These are phyloP conservation scores for Tilletia horrida DNA, from an alignment of 1,284 basidiomycete species.

Conservation along the genomic window DNA sequence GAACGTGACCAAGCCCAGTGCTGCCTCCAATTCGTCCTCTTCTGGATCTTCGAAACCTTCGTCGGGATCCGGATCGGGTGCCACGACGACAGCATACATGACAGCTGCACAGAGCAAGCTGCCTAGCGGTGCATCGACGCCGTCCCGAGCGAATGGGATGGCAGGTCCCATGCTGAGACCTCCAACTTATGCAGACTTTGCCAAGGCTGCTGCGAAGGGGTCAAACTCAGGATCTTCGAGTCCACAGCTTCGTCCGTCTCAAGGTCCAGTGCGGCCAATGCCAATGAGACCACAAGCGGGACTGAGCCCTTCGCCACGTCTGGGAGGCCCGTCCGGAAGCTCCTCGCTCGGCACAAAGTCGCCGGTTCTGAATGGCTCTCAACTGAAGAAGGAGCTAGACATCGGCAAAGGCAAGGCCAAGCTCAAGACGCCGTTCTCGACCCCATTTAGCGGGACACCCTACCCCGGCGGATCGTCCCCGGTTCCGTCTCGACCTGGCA, in stretches of 20 bases:
- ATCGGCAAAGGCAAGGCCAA: conserved; percentile 6
- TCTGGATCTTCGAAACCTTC: no score
- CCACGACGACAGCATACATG: conserved; percentile 2
- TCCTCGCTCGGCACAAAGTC: not conserved
- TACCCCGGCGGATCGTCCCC: not conserved
- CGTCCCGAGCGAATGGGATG: not conserved
- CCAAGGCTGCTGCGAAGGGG: not conserved
- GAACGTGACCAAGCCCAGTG: not conserved
- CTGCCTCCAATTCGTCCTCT: not conserved
- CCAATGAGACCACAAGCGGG: not conserved
- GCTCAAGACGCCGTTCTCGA: not conserved
- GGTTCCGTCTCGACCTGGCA: conserved; percentile 11
- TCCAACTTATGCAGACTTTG: conserved; percentile 7
- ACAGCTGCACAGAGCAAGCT: not conserved
- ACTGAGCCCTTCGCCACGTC: no score
- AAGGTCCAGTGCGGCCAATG: not conserved
- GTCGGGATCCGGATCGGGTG: conserved; percentile 7
- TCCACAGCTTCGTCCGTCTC: not conserved
- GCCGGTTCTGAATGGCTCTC: not conserved
- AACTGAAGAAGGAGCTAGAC: not conserved
- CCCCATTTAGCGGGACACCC: conserved; percentile 5
- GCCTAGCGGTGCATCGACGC: not conserved
- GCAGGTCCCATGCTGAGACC: not conserved
- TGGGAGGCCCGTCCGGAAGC: no score
- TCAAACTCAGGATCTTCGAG: not conserved